Evolutionary conservation across 2,329 filamentous ascomycete genomes (phyloP).

Genomic region (Fusarium odoratissimum): DNA sequence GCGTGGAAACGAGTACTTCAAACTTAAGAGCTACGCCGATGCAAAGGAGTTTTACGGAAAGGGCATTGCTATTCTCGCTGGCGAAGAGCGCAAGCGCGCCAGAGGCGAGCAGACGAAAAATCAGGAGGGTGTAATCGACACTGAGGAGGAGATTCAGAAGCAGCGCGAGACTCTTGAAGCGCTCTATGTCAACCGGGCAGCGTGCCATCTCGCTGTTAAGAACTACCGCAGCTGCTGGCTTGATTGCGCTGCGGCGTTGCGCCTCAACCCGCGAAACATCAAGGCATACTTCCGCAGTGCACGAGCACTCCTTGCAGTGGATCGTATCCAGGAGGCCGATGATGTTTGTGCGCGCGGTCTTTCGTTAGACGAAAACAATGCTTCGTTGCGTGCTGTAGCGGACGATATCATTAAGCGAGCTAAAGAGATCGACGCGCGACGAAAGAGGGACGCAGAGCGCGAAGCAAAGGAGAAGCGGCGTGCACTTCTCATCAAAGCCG

Average conservation of each 20-base stretch:
- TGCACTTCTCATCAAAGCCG: conserved; percentile 70
- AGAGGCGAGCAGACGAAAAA: conserved; percentile 50
- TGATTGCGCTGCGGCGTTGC: conserved; percentile 84
- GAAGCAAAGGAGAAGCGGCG: conserved; percentile 66
- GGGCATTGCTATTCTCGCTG: conserved; percentile 77
- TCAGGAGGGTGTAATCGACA: conserved; percentile 47
- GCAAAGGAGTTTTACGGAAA: conserved; percentile 93
- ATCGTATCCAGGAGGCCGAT: conserved; percentile 81
- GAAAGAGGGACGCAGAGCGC: conserved; percentile 66
- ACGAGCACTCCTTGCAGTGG: conserved; percentile 80
- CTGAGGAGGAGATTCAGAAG: conserved; percentile 67
- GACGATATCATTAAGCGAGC: conserved; percentile 72
- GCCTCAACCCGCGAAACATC: conserved; percentile 81
- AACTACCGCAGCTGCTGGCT: conserved; percentile 90
- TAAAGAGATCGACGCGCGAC: conserved; percentile 64
- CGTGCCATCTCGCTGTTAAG: conserved; percentile 87
- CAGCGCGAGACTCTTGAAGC: conserved; percentile 77
- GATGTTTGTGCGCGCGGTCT: conserved; percentile 83
- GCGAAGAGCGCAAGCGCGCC: conserved; percentile 69
- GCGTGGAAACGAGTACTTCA: conserved; percentile 90
- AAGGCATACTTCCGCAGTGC: conserved; percentile 93
- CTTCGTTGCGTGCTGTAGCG: conserved; percentile 70
- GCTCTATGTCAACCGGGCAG: conserved; percentile 86
- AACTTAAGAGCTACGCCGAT: conserved; percentile 78
- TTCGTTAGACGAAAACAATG: conserved; percentile 76